Evolutionary conservation across 257 asterid species (phyloP).

Genomic region (Eustoma russellianum): DNA sequence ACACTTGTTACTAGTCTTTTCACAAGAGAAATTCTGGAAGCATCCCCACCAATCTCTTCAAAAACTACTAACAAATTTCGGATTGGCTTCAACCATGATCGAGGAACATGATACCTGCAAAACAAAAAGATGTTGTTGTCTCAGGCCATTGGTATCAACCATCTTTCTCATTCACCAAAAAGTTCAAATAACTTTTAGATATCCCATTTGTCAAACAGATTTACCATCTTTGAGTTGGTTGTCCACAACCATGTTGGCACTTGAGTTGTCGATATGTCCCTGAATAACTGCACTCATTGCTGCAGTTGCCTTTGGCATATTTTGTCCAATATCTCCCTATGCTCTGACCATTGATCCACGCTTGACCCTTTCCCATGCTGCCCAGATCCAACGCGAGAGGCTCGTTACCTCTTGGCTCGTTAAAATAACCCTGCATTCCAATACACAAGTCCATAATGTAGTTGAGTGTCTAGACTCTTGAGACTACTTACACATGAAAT

Average conservation of each 20-base stretch:
- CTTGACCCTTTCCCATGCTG: conserved; percentile 92
- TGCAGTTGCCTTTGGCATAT: conserved; percentile 65
- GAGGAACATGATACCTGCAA: conserved; percentile 89
- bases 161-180: not conserved
- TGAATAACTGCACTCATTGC: conserved; percentile 43
- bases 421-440: conserved; percentile 55
- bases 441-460: too few species aligned
- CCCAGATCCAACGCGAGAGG: conserved; percentile 75
- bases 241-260: conserved; percentile 90
- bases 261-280: conserved; percentile 59
- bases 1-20: conserved; percentile 42
- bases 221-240: conserved; percentile 95
- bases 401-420: conserved; percentile 58
- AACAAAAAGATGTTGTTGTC: conserved; percentile 3
- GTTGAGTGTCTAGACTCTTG: too few species aligned
- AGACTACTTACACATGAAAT: too few species aligned
- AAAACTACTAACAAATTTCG: conserved; percentile 60
- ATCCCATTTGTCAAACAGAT: not conserved
- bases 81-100: conserved; percentile 73
- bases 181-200: not conserved
- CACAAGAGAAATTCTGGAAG: conserved; percentile 67
- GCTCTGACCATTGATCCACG: conserved; percentile 85
- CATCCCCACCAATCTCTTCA: conserved; percentile 93
- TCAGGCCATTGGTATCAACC: not conserved
- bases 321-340: conserved; percentile 87